Evolutionary conservation across 1,284 basidiomycete species (phyloP).

Genomic region (Boletus mariae): DNA sequence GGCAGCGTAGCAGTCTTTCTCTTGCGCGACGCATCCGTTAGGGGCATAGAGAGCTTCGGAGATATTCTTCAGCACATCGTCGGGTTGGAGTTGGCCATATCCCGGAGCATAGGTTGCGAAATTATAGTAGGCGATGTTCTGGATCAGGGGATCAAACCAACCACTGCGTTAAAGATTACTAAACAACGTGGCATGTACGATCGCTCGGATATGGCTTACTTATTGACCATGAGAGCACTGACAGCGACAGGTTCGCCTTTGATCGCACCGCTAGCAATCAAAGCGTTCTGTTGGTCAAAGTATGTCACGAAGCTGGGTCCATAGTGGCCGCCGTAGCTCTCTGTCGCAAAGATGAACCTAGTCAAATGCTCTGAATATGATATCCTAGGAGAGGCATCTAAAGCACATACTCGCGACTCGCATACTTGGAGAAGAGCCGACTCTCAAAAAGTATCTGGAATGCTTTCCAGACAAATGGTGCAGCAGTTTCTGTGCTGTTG

Average conservation of each 20-base stretch:
- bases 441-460: slow-evolving; percentile 70
- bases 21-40: slow-evolving; percentile 51
- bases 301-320: slow-evolving; percentile 62
- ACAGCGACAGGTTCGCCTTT: slow-evolving; percentile 42
- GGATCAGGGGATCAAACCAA: slow-evolving; percentile 64
- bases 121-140: slow-evolving; percentile 57
- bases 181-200: not conserved
- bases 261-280: slow-evolving; percentile 45
- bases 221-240: slow-evolving; percentile 52
- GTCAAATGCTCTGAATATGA: not conserved
- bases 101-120: slow-evolving; percentile 62
- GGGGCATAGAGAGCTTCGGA: slow-evolving; percentile 46
- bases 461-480: slow-evolving; percentile 54
- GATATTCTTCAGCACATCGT: slow-evolving; percentile 43
- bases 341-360: slow-evolving; percentile 62
- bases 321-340: slow-evolving; percentile 70
- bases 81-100: slow-evolving; percentile 56
- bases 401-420: slow-evolving; percentile 49
- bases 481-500: slow-evolving; percentile 51
- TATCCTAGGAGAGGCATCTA: not conserved
- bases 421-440: slow-evolving; percentile 52
- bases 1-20: slow-evolving; percentile 52
- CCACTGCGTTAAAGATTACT: slow-evolving; percentile 38
- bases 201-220: slow-evolving; percentile 31
- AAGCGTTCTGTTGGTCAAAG: slow-evolving; percentile 62